phyloP scores from a whole-genome alignment of 306 rosid genomes.

The Hylodesmum podocarpum region DNA sequence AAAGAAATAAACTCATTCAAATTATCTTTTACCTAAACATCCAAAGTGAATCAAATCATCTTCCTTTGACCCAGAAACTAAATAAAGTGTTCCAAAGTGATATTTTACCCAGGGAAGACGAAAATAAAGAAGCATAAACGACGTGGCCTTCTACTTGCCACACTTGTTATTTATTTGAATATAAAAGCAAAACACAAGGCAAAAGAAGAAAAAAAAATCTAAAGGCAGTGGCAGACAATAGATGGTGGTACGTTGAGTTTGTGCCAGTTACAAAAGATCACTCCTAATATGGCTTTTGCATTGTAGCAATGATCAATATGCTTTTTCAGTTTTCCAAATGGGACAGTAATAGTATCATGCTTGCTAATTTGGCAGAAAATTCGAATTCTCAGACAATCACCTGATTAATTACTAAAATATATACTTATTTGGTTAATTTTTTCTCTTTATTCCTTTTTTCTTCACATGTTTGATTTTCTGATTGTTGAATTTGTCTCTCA shows the following conservation, averaged over 20 bases:
- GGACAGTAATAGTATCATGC: background rate
- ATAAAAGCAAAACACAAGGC: background rate
- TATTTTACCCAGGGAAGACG: background rate
- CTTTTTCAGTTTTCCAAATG: conserved; percentile 7
- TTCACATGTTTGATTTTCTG: no score
- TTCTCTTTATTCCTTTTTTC: no score
- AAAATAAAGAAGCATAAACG: background rate
- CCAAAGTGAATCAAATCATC: no score
- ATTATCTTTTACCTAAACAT: no score
- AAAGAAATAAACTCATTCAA: no score
- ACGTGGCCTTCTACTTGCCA: background rate
- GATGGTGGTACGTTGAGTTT: background rate
- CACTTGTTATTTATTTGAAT: background rate
- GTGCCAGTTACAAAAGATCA: background rate
- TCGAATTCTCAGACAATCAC: no score
- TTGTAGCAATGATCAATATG: background rate
- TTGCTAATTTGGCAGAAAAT: background rate
- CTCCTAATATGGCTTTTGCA: conserved; percentile 3
- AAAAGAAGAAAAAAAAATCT: background rate
- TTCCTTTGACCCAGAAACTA: no score
- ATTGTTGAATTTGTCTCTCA: no score
- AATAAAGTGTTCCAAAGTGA: background rate
- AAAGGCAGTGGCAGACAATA: conserved; percentile 15
- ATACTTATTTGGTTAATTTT: no score
- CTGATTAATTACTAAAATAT: no score